Conservation (phyloP, 768 basidiomycete species). For the Tylopilus subfusipes region DNA sequence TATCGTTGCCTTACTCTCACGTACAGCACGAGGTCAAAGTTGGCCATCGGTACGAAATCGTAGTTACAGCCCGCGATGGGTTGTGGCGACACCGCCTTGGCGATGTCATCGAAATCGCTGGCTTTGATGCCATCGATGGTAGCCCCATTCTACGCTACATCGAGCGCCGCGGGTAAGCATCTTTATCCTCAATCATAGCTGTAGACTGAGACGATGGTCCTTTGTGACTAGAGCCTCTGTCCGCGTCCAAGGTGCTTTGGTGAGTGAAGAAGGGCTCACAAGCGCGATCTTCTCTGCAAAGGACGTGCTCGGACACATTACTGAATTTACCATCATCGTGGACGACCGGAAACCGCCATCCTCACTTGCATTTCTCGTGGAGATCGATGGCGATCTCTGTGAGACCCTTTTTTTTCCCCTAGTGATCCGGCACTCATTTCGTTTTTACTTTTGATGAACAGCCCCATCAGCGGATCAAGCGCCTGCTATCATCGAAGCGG, state of each 20-base stretch:
- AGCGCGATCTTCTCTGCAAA: constrained; percentile 11
- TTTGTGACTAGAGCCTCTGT: constrained; percentile 4
- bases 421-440: background rate
- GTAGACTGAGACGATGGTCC: background rate
- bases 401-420: background rate
- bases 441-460: background rate
- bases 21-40: constrained; percentile 15
- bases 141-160: constrained; percentile 19
- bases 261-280: constrained; percentile 14
- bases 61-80: constrained; percentile 19
- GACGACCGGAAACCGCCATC: constrained; percentile 8
- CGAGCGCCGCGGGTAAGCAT: constrained; percentile 17
- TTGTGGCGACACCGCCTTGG: constrained; percentile 26
- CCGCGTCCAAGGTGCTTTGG: background rate
- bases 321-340: constrained; percentile 17
- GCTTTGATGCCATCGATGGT: constrained; percentile 19
- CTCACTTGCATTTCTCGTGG: constrained; percentile 10
- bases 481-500: constrained; percentile 1
- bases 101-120: constrained; percentile 17
- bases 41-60: constrained; percentile 17
- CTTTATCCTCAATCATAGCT: background rate
- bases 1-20: background rate
- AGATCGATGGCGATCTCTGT: constrained; percentile 10
- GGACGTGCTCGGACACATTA: constrained; percentile 10
- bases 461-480: background rate